phyloP scores from a whole-genome alignment of 805 yeast genomes.

The Clavispora santaluciae region DNA sequence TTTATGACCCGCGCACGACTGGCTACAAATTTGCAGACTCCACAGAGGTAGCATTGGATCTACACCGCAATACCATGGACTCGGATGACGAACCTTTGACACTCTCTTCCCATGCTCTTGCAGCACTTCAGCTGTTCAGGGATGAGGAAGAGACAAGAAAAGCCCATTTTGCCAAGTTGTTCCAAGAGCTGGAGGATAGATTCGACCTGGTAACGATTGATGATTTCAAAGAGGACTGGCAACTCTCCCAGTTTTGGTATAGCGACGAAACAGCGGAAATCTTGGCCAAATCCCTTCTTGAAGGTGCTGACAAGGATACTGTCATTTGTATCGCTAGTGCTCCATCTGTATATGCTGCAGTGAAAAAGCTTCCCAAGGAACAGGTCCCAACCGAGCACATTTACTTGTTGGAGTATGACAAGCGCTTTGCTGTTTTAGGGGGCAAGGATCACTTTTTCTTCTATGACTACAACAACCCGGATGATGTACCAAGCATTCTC shows the following conservation, averaged over 20 bases:
- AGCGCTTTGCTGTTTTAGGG: constrained; percentile 67
- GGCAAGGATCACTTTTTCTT: constrained; percentile 61
- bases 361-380: constrained; percentile 47
- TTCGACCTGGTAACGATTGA: constrained; percentile 58
- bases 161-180: constrained; percentile 52
- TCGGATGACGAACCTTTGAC: constrained; percentile 42
- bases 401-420: constrained; percentile 74
- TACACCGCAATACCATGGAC: constrained; percentile 31
- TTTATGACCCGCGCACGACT: constrained; percentile 9
- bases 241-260: constrained; percentile 90
- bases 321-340: constrained; percentile 78
- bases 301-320: constrained; percentile 70
- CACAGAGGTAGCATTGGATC: background rate
- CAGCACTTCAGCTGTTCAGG: constrained; percentile 60
- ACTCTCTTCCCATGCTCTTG: constrained; percentile 46
- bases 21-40: background rate
- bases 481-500: constrained; percentile 51
- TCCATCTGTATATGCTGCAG: constrained; percentile 87
- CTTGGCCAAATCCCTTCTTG: constrained; percentile 66
- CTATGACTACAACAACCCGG: constrained; percentile 74
- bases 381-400: constrained; percentile 63
- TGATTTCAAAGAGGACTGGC: constrained; percentile 88
- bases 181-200: constrained; percentile 52
- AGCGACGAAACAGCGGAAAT: constrained; percentile 64
- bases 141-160: constrained; percentile 55